These are phyloP conservation scores for Arthroderma uncinatum DNA, from an alignment of 2,329 filamentous ascomycete species.

Conservation along the genomic window DNA sequence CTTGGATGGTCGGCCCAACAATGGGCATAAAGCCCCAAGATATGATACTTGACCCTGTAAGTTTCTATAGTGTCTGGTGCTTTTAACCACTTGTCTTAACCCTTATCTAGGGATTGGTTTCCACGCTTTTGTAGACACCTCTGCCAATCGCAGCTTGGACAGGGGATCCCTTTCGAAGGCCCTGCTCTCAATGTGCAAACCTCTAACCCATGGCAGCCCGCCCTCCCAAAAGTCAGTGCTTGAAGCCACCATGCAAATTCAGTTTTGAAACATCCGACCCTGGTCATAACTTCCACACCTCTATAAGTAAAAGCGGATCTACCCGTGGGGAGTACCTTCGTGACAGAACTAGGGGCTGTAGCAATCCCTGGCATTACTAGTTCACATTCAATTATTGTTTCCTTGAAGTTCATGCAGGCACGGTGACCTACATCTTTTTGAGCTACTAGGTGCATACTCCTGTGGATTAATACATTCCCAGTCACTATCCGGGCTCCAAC, in stretches of 20 bases:
- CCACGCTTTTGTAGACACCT: not conserved
- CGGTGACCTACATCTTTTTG: slow-evolving; percentile 6
- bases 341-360: slow-evolving; percentile 9
- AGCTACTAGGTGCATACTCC: not conserved
- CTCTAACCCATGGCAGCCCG: not conserved
- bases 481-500: not conserved
- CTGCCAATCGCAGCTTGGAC: not conserved
- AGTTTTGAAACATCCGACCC: not conserved
- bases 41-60: not conserved
- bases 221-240: not conserved
- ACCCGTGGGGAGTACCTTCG: slow-evolving; percentile 32
- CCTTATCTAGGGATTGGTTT: not conserved
- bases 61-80: not conserved
- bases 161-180: not conserved
- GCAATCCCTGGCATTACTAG: slow-evolving; percentile 30
- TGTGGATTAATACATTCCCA: not conserved
- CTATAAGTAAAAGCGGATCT: slow-evolving; percentile 32
- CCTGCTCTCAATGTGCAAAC: not conserved
- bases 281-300: not conserved
- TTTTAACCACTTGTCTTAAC: not conserved
- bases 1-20: not conserved
- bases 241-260: not conserved
- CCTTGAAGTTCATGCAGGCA: slow-evolving; percentile 19
- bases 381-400: slow-evolving; percentile 30
- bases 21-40: not conserved